Percentiles rank a stretch among this genome's conserved stretches.
Evolutionary conservation across 2,329 filamentous ascomycete species (phyloP).

Genomic region (Sporothrix pseudoabietina): DNA sequence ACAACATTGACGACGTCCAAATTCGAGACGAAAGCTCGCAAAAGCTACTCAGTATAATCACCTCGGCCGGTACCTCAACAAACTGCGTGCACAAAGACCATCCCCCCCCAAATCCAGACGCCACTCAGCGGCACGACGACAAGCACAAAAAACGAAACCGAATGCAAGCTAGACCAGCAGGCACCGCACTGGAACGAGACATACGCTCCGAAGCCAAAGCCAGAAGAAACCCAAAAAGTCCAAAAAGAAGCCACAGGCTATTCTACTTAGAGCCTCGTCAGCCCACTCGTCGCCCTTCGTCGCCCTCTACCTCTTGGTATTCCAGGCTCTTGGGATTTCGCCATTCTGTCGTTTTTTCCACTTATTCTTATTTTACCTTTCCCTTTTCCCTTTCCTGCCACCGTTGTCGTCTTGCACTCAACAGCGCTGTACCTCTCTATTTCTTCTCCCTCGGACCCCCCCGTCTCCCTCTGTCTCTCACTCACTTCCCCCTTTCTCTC

Average conservation of each 20-base stretch:
- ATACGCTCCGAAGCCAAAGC: conserved; percentile 3
- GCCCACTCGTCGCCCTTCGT: conserved; percentile 21
- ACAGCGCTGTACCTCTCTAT: neutral
- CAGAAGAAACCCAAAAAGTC: neutral
- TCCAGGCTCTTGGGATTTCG: conserved; percentile 9
- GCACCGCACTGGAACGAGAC: conserved; percentile 1
- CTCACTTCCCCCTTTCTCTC: neutral
- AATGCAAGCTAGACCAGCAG: neutral
- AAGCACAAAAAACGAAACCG: conserved; percentile 3
- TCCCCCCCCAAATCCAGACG: conserved; percentile 8
- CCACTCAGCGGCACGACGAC: conserved; percentile 16
- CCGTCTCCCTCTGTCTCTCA: neutral
- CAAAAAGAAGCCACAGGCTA: conserved; percentile 23
- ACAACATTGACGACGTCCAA: conserved; percentile 12
- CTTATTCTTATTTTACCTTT: conserved; percentile 24
- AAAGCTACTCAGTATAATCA: neutral
- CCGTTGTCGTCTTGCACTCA: neutral
- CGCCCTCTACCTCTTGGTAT: neutral
- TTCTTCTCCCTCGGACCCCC: neutral
- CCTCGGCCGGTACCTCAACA: conserved; percentile 2
- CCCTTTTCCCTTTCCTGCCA: conserved; percentile 12
- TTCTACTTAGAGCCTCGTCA: conserved; percentile 26
- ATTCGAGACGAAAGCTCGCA: neutral
- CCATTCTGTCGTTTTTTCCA: conserved; percentile 14
- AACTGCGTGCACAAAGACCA: neutral